A percentile compares a stretch with the other conserved stretches of the same genome.
Conservation (phyloP, 2,329 filamentous ascomycete genomes). For the Fusarium burgessii region DNA sequence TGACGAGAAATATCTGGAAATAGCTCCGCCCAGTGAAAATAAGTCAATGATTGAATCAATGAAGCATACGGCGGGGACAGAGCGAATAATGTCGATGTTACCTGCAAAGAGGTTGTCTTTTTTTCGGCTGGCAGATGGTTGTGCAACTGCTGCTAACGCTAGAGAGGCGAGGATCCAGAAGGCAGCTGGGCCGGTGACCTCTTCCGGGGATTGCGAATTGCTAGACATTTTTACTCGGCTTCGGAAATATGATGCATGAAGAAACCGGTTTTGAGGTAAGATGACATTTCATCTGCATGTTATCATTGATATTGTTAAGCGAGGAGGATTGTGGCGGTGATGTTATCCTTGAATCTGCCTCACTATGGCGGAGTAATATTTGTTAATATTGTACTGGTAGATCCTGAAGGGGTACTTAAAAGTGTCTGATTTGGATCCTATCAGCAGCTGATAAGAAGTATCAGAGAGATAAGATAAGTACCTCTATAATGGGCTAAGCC, state of each 20-base stretch:
- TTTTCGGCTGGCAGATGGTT: background rate
- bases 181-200: slow-evolving; percentile 12
- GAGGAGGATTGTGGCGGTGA: fast-evolving
- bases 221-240: background rate
- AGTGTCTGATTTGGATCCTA: fast-evolving
- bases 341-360: background rate
- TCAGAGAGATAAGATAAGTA: background rate
- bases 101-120: background rate
- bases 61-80: background rate
- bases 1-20: fast-evolving
- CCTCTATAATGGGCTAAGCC: background rate
- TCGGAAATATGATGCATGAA: fast-evolving
- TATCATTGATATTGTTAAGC: background rate
- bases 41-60: background rate
- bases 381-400: background rate
- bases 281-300: background rate
- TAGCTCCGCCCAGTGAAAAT: fast-evolving
- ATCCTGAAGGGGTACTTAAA: fast-evolving
- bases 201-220: background rate
- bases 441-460: background rate
- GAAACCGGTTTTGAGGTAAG: background rate
- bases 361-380: fast-evolving
- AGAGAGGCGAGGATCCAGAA: slow-evolving; percentile 22
- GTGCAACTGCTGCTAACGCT: slow-evolving; percentile 2
- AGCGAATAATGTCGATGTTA: slow-evolving; percentile 7